Evolutionary conservation across 106 monocot genomes (phyloP).

Genomic region (Dendrobium chrysotoxum): DNA sequence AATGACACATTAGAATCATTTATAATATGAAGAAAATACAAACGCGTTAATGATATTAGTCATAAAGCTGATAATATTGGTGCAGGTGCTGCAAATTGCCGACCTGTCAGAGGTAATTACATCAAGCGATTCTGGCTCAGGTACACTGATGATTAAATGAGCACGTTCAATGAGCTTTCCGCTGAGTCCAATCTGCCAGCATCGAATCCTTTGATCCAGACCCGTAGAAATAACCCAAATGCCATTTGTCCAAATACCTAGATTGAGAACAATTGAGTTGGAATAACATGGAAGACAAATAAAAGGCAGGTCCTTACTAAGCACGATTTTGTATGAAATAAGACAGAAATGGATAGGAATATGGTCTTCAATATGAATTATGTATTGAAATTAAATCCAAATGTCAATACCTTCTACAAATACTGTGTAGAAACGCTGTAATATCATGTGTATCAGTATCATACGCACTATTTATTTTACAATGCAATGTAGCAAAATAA

Average conservation of each 20-base stretch:
- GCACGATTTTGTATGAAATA: too few relatives aligned
- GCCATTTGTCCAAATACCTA: slow-evolving; percentile 92
- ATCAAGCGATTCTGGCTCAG: slow-evolving; percentile 87
- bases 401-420: background rate
- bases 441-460: too few relatives aligned
- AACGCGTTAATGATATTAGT: background rate
- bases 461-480: too few relatives aligned
- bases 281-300: background rate
- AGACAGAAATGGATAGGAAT: background rate
- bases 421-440: background rate
- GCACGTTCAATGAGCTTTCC: slow-evolving; percentile 48
- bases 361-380: background rate
- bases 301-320: background rate
- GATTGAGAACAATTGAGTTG: background rate
- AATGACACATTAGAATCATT: background rate
- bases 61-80: too few relatives aligned
- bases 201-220: slow-evolving; percentile 87
- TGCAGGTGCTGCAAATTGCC: background rate
- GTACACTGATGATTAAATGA: slow-evolving; percentile 77
- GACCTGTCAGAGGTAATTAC: slow-evolving; percentile 41
- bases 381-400: background rate
- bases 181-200: slow-evolving; percentile 42
- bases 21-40: background rate
- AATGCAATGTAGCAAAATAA: too few relatives aligned
- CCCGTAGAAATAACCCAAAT: slow-evolving; percentile 80